A percentile compares a stretch with the other conserved stretches of the same genome.
phyloP scores from a whole-genome alignment of 768 basidiomycete species.

The Naematelia aurantialba region DNA sequence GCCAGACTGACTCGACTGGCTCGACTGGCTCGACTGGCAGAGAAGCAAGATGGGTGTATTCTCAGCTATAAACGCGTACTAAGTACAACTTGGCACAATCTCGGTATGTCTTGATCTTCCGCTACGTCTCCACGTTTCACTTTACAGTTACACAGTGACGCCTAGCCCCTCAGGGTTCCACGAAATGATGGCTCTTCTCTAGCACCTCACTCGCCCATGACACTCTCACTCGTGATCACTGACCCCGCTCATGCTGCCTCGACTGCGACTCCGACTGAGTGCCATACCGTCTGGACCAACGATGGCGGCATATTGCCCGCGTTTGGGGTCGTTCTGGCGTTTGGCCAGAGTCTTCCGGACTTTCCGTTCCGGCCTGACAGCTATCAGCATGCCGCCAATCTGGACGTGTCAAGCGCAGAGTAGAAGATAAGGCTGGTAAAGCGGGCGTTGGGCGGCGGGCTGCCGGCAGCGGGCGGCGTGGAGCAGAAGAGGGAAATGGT shows the following conservation, averaged over 20 bases:
- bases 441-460: too few relatives aligned
- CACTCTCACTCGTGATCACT: conserved; percentile 15
- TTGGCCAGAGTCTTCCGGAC: conserved; percentile 80
- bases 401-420: neutral
- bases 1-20: too few relatives aligned
- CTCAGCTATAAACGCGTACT: too few relatives aligned
- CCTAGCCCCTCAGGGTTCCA: too few relatives aligned
- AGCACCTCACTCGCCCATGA: neutral
- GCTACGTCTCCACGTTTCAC: too few relatives aligned
- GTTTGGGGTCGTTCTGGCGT: conserved; percentile 79
- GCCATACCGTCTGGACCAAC: conserved; percentile 44
- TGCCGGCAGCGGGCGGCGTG: too few relatives aligned
- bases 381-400: conserved; percentile 3
- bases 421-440: neutral
- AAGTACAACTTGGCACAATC: too few relatives aligned
- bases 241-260: conserved; percentile 32
- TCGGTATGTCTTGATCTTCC: too few relatives aligned
- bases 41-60: too few relatives aligned
- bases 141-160: too few relatives aligned
- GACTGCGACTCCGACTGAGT: conserved; percentile 35
- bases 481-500: neutral
- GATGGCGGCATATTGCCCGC: conserved; percentile 56
- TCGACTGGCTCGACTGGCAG: too few relatives aligned
- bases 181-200: too few relatives aligned
- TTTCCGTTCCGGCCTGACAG: conserved; percentile 67